Evolutionary conservation across 2,329 filamentous ascomycete genomes (phyloP), one percentile per base, ranked within the genome.

Genomic region (Ploettnerulaceae sp.): DNA sequence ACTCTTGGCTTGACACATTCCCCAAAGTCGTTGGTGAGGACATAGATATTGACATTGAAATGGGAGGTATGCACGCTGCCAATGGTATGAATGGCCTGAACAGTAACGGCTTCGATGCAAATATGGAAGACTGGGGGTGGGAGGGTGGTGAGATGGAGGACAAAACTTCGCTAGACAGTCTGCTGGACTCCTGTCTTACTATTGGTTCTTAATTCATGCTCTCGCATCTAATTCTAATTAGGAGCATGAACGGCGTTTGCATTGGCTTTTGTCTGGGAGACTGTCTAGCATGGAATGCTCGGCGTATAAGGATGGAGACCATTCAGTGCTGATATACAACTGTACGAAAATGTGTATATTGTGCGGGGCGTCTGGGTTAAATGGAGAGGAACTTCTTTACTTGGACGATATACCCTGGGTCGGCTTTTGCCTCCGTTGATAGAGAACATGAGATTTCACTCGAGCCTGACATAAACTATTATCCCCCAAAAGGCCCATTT

Each of bases 61-160:
- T 63, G 59, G 51, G 53, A 14, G 66, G 66, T 37, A 56, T 62
- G 5, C 56, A 63, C 22, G 64, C 64, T 26, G 54, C 73, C 3
- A 64, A 71, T 7, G 57, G 53, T 14, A 38, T 54, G 11, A 80
- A 79, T 49, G 76, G 76, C 2, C 53, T 66, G 2, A 76, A 81
- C 45, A 63, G 69, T n/a, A 82, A 63, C 8, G 65, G 73, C 43
- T 59, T 66, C 3, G 77, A 82, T 38, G 61, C 69, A 8, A 78
- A 82, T 7, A 65, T 79, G 34, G 79, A 83, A 58, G 76, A 81
- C 9, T 63, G 69, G n/a, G 71, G 71, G 54, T 86, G 82, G 82
- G 79, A 82, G 37, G 82, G 81, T 2, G 74, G 74, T 29, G 74
- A 76, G 37, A 53, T 57, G 2, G 64, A 69, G 22, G 79, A 82